Evolutionary conservation across 306 rosid genomes (phyloP).

Genomic region (Pterocarpus santalinus): DNA sequence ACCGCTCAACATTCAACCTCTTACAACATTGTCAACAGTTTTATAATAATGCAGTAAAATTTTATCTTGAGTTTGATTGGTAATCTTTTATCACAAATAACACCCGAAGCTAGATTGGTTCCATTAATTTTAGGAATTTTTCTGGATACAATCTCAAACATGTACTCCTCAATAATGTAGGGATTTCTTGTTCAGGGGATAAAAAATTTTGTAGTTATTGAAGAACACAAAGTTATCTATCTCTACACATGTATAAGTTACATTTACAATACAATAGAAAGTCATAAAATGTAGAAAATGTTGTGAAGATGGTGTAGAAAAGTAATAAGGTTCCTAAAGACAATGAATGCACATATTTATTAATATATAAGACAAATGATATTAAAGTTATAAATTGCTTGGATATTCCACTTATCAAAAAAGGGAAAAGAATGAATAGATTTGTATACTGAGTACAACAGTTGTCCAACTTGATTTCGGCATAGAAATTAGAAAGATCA

Average conservation of each 20-base stretch:
- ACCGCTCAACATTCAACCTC: no score
- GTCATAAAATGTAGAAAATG: background rate
- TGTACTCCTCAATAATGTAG: background rate
- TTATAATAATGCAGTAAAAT: no score
- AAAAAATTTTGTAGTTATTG: background rate
- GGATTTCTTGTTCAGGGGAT: background rate
- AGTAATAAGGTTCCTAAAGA: no score
- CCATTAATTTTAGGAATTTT: conserved; percentile 28
- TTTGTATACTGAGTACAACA: conserved; percentile 24
- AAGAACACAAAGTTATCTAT: background rate
- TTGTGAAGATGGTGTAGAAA: no score
- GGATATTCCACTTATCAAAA: conserved; percentile 6
- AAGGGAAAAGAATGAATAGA: background rate
- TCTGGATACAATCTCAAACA: background rate
- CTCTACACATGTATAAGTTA: conserved; percentile 1
- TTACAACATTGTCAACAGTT: no score
- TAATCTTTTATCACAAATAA: no score
- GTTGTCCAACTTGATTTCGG: conserved; percentile 18
- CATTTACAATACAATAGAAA: conserved; percentile 6
- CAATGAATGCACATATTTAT: background rate
- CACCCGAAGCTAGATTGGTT: no score
- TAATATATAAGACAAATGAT: background rate
- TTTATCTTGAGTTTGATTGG: no score
- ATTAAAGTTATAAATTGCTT: conserved; percentile 3
- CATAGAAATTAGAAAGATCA: conserved; percentile 6